phyloP scores from a whole-genome alignment of 768 basidiomycete species.

The Rhodotorula toruloides region DNA sequence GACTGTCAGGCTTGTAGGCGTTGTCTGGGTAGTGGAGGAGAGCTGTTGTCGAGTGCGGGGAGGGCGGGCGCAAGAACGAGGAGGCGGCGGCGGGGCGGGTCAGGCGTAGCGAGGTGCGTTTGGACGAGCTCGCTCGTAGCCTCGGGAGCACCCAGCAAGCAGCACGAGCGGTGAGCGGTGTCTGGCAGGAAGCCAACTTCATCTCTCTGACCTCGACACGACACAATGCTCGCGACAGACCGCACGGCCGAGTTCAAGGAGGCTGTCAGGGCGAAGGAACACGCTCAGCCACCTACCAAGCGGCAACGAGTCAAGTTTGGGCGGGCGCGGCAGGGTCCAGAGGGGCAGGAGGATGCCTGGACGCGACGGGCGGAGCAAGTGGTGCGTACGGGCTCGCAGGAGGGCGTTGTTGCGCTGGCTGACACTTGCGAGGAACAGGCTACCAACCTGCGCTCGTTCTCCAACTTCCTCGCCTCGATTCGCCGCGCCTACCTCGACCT shows the following conservation, averaged over 20 bases:
- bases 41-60: no score
- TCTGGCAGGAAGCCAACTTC: no score
- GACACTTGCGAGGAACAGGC: slow-evolving; percentile 8
- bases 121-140: no score
- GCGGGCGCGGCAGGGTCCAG: neutral
- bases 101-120: no score
- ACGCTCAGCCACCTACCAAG: slow-evolving; percentile 6
- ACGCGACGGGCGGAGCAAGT: slow-evolving; percentile 32
- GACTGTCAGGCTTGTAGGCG: no score
- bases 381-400: neutral
- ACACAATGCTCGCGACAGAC: neutral
- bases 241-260: slow-evolving; percentile 27
- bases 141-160: neutral
- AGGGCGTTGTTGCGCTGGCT: neutral
- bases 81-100: no score
- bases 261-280: neutral
- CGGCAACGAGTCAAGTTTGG: slow-evolving; percentile 20
- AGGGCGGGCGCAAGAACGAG: no score
- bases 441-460: slow-evolving; percentile 32
- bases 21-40: no score
- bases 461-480: slow-evolving; percentile 61
- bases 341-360: slow-evolving; percentile 21
- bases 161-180: neutral
- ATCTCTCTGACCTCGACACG: neutral
- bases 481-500: slow-evolving; percentile 83